Conservation (phyloP, 345 rosid genomes). For the Gossypium turneri region DNA sequence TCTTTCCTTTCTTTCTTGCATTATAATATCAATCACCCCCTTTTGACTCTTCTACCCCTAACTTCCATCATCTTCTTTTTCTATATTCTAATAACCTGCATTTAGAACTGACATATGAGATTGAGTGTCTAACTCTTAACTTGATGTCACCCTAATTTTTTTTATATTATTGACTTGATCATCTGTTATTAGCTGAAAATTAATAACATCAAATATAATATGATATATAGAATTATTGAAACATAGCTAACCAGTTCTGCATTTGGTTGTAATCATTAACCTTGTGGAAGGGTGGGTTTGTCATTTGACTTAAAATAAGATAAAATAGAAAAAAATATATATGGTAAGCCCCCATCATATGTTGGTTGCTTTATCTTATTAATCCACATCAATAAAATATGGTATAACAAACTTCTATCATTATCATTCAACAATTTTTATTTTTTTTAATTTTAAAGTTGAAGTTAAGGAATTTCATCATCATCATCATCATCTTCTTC, state of each 20-base stretch:
- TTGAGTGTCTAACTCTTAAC: no score
- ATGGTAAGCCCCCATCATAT: conserved; percentile 13
- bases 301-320: conserved; percentile 11
- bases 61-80: no score
- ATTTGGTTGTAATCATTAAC: background rate
- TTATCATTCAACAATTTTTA: background rate
- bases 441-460: conserved; percentile 24
- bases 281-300: conserved; percentile 13
- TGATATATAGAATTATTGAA: no score
- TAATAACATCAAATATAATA: no score
- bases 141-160: no score
- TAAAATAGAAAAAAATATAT: background rate
- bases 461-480: conserved; percentile 20
- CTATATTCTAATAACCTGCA: background rate
- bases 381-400: background rate
- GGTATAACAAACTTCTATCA: conserved; percentile 21
- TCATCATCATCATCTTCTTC: background rate
- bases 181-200: no score
- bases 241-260: no score
- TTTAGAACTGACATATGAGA: no score
- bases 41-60: background rate
- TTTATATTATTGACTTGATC: no score
- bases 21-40: background rate
- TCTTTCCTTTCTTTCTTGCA: background rate
- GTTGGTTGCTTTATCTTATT: background rate